Percentiles rank a stretch among this genome's conserved stretches.
Evolutionary conservation across 2,329 filamentous ascomycete genomes (phyloP).

Genomic region (Xylariales sp.): DNA sequence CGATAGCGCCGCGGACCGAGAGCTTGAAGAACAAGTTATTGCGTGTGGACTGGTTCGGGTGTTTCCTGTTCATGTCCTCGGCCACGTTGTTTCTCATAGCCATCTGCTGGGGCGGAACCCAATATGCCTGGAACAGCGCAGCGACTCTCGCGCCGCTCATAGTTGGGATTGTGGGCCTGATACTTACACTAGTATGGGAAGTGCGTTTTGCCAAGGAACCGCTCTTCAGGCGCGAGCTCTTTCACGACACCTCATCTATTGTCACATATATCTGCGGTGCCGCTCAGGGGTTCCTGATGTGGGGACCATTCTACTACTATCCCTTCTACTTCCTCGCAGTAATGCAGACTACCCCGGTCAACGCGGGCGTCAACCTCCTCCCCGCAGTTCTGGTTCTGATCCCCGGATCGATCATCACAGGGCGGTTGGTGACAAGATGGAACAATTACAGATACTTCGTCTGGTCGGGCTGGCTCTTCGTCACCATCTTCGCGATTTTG

Average conservation of each 20-base stretch:
- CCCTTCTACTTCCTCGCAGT: slow-evolving; percentile 7
- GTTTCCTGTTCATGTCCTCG: slow-evolving; percentile 37
- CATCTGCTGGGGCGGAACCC: slow-evolving; percentile 35
- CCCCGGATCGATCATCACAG: slow-evolving; percentile 4
- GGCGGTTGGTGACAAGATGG: not conserved
- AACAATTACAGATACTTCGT: slow-evolving; percentile 6
- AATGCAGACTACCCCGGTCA: not conserved
- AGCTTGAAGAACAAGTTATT: slow-evolving; percentile 29
- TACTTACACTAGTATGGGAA: slow-evolving; percentile 34
- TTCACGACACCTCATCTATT: slow-evolving; percentile 16
- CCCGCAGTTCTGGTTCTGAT: slow-evolving; percentile 5
- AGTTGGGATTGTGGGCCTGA: slow-evolving; percentile 35
- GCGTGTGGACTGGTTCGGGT: slow-evolving; percentile 42
- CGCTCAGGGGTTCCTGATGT: slow-evolving; percentile 25
- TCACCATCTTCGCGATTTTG: slow-evolving; percentile 14
- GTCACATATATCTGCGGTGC: slow-evolving; percentile 26
- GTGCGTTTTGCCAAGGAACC: slow-evolving; percentile 24
- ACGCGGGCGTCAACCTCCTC: slow-evolving; percentile 3
- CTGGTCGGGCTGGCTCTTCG: slow-evolving; percentile 5
- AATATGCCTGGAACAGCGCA: slow-evolving; percentile 36
- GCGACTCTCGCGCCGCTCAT: slow-evolving; percentile 38
- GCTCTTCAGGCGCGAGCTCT: slow-evolving; percentile 19
- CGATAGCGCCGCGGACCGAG: slow-evolving; percentile 29
- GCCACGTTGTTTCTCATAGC: slow-evolving; percentile 14
- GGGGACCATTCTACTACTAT: slow-evolving; percentile 7